Evolutionary conservation across 441 rosid genomes (phyloP), one percentile per base, ranked within the genome.

Genomic region (Populus hybrid): DNA sequence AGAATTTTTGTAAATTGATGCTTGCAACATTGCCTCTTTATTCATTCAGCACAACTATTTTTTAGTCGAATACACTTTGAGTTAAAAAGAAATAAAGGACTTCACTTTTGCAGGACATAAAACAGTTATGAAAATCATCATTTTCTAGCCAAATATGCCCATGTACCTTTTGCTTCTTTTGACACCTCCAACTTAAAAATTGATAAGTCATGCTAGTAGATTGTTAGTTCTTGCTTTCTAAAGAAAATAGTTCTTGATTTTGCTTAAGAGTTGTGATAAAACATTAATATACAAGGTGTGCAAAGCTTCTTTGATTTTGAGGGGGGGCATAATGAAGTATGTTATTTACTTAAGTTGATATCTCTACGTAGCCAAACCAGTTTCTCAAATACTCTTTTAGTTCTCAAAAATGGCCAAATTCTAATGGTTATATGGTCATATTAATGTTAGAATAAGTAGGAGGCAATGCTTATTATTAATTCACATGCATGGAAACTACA

Each of bases 321-420:
- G 18, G 20, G 18, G 16, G 3, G 35, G 45, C 6, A 42, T 53
- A 61, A n/a, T 24, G 76, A 71, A 50, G 59, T 67, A 73, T 75
- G 75, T 68, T 63, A 73, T 73, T 83, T 73, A 69, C 24, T 71
- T 73, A 64, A 38, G 28, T 77, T 64, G 74, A 21, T 75, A 74
- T 76, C 71, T 79, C 16, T 86, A 66, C 87, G 89, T 92, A 95
- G 98, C 92, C 92, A 72, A 84, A 87, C 80, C 85, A 86, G 81
- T 95, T 91, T 83, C 81, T 95, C 80, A 28, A 93, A 90, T 80
- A 89, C 94, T 20, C 84, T 92, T 79, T 84, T 95, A 80, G 95
- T 92, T 75, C 97, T 96, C 8, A 90, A 87, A 84, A 90, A 86
- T 73, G 90, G 97, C 75, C 87, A 83, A 71, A 86, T 95, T 85